These are phyloP conservation scores for Gremmenia infestans DNA, from an alignment of 2,329 filamentous ascomycete species.

Conservation along the genomic window DNA sequence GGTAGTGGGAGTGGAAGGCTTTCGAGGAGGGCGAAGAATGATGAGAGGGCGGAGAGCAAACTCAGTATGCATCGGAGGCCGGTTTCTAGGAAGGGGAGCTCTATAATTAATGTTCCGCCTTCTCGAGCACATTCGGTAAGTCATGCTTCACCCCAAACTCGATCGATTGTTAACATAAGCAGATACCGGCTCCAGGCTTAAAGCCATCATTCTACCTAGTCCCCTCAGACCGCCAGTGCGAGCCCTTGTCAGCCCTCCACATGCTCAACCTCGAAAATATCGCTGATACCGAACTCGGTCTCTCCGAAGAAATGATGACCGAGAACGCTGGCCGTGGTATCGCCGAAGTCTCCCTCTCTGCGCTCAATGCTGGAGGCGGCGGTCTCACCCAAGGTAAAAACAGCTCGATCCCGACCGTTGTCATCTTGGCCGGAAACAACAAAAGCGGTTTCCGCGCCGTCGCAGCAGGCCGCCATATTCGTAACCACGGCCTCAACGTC, in stretches of 20 bases:
- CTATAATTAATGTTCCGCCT: slow-evolving; percentile 19
- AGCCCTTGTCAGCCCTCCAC: slow-evolving; percentile 67
- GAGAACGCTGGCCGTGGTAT: slow-evolving; percentile 89
- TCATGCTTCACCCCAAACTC: not conserved
- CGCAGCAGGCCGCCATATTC: slow-evolving; percentile 79
- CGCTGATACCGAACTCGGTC: slow-evolving; percentile 73
- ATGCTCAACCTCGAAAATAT: slow-evolving; percentile 93
- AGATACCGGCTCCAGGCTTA: slow-evolving; percentile 7
- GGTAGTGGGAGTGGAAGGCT: slow-evolving; percentile 38
- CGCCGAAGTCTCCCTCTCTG: slow-evolving; percentile 72
- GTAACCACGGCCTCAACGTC: slow-evolving; percentile 75
- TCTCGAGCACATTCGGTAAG: slow-evolving; percentile 27
- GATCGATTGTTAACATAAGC: not conserved
- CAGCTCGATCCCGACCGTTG: slow-evolving; percentile 38
- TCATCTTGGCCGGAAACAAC: slow-evolving; percentile 94
- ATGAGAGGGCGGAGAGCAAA: slow-evolving; percentile 34
- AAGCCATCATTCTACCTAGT: slow-evolving; percentile 44
- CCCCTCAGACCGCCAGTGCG: slow-evolving; percentile 52
- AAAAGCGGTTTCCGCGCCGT: slow-evolving; percentile 81
- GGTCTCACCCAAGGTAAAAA: slow-evolving; percentile 32
- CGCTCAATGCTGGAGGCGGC: slow-evolving; percentile 45
- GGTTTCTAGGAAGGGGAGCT: slow-evolving; percentile 32
- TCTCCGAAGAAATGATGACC: slow-evolving; percentile 84
- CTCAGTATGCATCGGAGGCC: slow-evolving; percentile 28
- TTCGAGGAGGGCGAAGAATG: slow-evolving; percentile 29